Evolutionary conservation across 2,329 filamentous ascomycete genomes (phyloP), one percentile per base, ranked within the genome.

Genomic region (Cryphonectria parasitica): DNA sequence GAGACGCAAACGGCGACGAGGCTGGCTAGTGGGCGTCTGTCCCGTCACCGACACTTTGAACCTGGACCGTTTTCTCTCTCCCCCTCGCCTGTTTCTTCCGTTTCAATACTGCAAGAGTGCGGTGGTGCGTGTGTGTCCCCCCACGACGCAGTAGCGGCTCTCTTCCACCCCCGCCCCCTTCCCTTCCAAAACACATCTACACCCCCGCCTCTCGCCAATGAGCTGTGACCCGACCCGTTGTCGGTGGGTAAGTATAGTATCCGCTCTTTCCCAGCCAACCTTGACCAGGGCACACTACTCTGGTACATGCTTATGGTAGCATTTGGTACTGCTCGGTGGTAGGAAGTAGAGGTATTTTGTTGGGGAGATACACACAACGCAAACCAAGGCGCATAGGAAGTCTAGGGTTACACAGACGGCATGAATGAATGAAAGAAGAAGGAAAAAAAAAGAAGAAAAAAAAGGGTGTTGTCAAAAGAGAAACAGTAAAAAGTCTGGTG

Each of bases 1-100:
- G 28, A 19, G 54, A 31, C 54, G 54, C 54, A 58, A 31, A 31
- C 54, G 52, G 52, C 25, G 54, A 58, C 28, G 28, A 58, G 54
- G 54, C 28, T 31, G 54, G 54, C 25, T 39, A 39, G 36, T 39
- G 36, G 36, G 54, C 15, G 25, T 19, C 15, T 17, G 54, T 31
- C 28, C 63, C 25, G 63, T 64, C 63, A 64, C 39, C 63, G 63
- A 64, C 63, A 64, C n/a, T 49, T 64, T 19, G 43, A 43, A 34
- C 17, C 41, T 49, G 43, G 19, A 15, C 63, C 13, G 15, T 13
- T 31, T 49, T 10, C 41, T 7, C 19, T 10, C 19, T n/a, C 22
- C 22, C 45, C 22, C 22, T 49, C 22, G 11, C 22, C 17, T 22
- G 5, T 17, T 43, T 43, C 43, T 7, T 45, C 63, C 49, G 41